Evolutionary conservation across 2,329 filamentous ascomycete species (phyloP), one percentile per base, ranked within the genome.

Genomic region (Colletotrichum tofieldiae): DNA sequence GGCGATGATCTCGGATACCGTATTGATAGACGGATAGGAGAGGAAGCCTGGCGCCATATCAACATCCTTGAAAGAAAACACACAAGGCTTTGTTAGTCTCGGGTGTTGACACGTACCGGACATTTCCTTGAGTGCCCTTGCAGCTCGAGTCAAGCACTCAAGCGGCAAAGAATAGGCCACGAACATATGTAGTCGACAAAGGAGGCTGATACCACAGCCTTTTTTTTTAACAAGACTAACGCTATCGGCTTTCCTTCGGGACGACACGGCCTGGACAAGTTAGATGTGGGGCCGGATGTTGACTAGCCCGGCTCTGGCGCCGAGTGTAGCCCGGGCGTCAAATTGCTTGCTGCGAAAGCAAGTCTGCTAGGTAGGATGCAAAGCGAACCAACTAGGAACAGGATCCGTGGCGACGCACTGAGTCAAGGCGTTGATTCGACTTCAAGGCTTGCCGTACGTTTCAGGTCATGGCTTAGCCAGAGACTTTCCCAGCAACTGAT

Each of bases 361-460:
- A 26, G 65, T 37, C n/a, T 18, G 20, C 41, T 32, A 14, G 43
- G 26, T 2, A 26, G 9, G 62, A 35, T 35, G n/a, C 35, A 29
- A 39, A 26, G 45, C 43, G 45, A 54, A 35, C n/a, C 14, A 43
- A 23, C 35, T 35, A 55, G 20, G 41, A 35, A 49, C 49, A 39
- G n/a, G 14, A 61, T 37, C 26, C 43, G n/a, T 58, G 18, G 23
- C 52, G 32, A 29, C 26, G 64, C 65, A 45, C 68, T n/a, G 43
- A 52, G 69, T 71, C 69, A 68, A 47, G 69, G 65, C 65, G 65
- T 41, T 35, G 54, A 67, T 45, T 51, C 54, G 18, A 37, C 20
- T 29, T 16, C 58, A 58, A 63, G 35, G 37, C 65, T 59, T 58
- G 23, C 58, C 7, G 26, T 52, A 26, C 61, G 69, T 71, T 63